These are phyloP conservation scores for Xerocomus potaroensis DNA, from an alignment of 768 basidiomycete genomes.

Conservation along the genomic window DNA sequence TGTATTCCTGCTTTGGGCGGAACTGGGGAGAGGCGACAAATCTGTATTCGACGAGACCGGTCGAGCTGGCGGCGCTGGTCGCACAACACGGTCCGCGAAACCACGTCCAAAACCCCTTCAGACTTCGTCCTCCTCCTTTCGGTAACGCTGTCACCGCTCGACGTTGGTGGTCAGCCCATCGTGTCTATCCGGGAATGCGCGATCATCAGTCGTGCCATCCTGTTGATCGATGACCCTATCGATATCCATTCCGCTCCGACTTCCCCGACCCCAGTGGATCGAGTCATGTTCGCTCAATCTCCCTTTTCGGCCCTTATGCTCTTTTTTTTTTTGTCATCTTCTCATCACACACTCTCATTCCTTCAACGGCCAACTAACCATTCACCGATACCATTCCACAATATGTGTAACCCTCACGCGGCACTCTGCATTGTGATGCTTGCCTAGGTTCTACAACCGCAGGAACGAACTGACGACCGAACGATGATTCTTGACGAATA, in stretches of 20 bases:
- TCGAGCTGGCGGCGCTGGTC: slow-evolving; percentile 31
- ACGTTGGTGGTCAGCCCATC: slow-evolving; percentile 34
- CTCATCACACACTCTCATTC: slow-evolving; percentile 18
- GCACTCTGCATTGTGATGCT: slow-evolving; percentile 10
- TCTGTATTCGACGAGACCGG: slow-evolving; percentile 18
- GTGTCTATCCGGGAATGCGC: slow-evolving; percentile 33
- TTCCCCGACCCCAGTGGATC: slow-evolving; percentile 27
- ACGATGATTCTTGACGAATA: slow-evolving; percentile 36
- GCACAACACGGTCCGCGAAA: slow-evolving; percentile 32
- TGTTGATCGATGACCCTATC: slow-evolving; percentile 43
- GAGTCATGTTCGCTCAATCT: slow-evolving; percentile 21
- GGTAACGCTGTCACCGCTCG: slow-evolving; percentile 33
- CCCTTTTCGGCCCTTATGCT: slow-evolving; percentile 22
- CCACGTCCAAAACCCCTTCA: slow-evolving; percentile 19
- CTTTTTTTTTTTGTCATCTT: slow-evolving; percentile 14
- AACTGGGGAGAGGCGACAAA: slow-evolving; percentile 20
- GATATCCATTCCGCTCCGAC: slow-evolving; percentile 28
- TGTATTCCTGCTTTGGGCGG: slow-evolving; percentile 30
- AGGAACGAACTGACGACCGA: slow-evolving; percentile 32
- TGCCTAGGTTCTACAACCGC: slow-evolving; percentile 29
- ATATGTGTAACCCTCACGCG: slow-evolving; percentile 17
- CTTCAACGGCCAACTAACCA: slow-evolving; percentile 24
- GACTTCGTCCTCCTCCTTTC: slow-evolving; percentile 6
- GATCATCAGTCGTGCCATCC: slow-evolving; percentile 32
- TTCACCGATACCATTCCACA: slow-evolving; percentile 21